Evolutionary conservation across 2,329 filamentous ascomycete species (phyloP), one percentile per base, ranked within the genome.

Genomic region (Pseudogymnoascus sp.): DNA sequence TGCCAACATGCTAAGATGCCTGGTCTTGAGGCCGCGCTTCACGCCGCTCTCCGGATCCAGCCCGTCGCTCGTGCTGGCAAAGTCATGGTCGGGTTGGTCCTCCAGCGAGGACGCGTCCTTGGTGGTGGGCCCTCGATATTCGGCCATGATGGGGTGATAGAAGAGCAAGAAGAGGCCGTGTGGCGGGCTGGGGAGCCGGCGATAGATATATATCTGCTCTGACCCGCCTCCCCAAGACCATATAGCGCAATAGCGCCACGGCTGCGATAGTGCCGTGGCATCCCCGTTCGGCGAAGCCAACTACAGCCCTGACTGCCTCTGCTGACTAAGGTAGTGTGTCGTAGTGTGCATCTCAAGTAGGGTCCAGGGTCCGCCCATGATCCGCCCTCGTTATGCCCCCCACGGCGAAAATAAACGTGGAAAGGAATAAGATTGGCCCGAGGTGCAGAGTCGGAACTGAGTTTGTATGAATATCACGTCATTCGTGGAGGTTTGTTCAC

Each of bases 1-100:
- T 14, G 65, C 66, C 61, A 66, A 65, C 77, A 90, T 88, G 64
- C 80, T 83, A 11, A 89, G 72, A 71, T 89, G 85, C 5, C 85
- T 78, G 36, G 85, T 88, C 74, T 89, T 88, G 61, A 90, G 79
- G 1, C 85, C 87, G 63, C 87, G 82, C 76, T 85, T 88, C 67
- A 90, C 85, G 33, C 88, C 84, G 64, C 80, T 84, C 62, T 86
- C 76, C 23, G 84, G 81, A 74, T 89, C 82, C 42, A 68, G 14
- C 23, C 45, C 23, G 7, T 52, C 45, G 45, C 25, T 52, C 45
- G 45, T 30, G 45, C 25, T 23, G 14, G 7, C 7, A 9, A 52
- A 16, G 23, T 16, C 45, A 52, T 52, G 45, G 23, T 52, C 45
- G 4, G 45, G 7, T 8, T 52, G 45, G 19, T 52, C 45, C 45